phyloP scores from a whole-genome alignment of 1,284 basidiomycete species.

The Termitomyces sp. region DNA sequence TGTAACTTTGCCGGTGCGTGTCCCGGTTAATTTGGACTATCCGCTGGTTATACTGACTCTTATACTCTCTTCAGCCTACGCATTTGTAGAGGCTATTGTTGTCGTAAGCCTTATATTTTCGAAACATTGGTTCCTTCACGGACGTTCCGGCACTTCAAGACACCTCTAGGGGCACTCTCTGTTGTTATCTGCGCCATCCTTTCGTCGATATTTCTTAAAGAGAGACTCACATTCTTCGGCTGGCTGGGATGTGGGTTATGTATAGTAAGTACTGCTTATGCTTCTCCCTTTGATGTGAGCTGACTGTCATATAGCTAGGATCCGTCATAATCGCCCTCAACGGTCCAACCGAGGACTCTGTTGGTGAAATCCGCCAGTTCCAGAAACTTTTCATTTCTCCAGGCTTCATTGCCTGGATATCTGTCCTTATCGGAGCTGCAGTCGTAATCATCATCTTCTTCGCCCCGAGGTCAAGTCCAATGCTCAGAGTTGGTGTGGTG shows the following conservation, averaged over 20 bases:
- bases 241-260: constrained; percentile 92
- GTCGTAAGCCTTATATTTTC: constrained; percentile 47
- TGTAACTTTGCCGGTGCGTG: constrained; percentile 77
- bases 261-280: constrained; percentile 45
- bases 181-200: constrained; percentile 95
- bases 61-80: constrained; percentile 61
- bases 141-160: constrained; percentile 29
- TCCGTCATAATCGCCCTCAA: constrained; percentile 82
- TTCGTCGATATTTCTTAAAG: constrained; percentile 90
- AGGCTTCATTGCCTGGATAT: constrained; percentile 80
- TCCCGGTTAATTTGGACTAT: constrained; percentile 13
- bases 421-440: constrained; percentile 57
- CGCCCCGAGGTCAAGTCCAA: constrained; percentile 56
- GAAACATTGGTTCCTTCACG: not conserved
- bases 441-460: constrained; percentile 75
- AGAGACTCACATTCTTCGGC: constrained; percentile 87
- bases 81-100: constrained; percentile 85
- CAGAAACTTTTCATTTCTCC: constrained; percentile 81
- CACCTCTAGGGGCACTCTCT: constrained; percentile 93
- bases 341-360: constrained; percentile 76
- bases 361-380: constrained; percentile 80
- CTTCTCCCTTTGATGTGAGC: not conserved
- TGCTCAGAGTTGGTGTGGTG: not conserved
- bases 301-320: constrained; percentile 54
- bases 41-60: constrained; percentile 19